Base-by-base conservation (phyloP, 805 yeast species). In the Schwanniomyces polymorphus region DNA sequence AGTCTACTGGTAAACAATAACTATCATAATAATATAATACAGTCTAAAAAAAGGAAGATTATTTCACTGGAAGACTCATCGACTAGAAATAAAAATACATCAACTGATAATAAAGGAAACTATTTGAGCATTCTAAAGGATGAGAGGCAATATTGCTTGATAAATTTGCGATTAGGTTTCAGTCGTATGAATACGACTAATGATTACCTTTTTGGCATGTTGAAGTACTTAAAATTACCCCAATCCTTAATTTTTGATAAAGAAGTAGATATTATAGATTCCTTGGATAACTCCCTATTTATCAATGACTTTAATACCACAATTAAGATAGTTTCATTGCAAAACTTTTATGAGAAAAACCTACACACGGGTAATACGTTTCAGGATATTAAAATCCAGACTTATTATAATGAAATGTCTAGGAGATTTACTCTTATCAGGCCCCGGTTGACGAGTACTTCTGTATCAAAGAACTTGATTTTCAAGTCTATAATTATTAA, bases 1-100 rank as follows among this genome's bases (percentile, higher is more conserved):
- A 63, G 46, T 17, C 26, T 43, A 8, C 14, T 16, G 12, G 31
- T 21, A 11, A 45, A 45, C 27, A 10, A 37, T 3, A 59, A 43
- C 12, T 65, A 65, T 47, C 61, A 63, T 39, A 65, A 63, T 46
- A 65, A 61, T 34, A 17, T 53, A 2, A 54, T 63, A 9, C 59
- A 55, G 41, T 59, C 58, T 4, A 50, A 53, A 39, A 50, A 54
- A 38, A 46, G 70, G 31, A 53, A 40, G 41, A 10, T 26, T 25
- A 40, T n/a, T 41, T 10, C 4, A 16, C 28, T 28, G 27, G 27
- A 28, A 41, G 4, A 2, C 12, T 37, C 14, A 31, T 31, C 18
- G 9, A 31, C 16, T 31, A 7, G 16, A 31, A 31, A 16, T 4
- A 11, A 18, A 37, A 37, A 18, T 21, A 11, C 10, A 37, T 6